phyloP scores from a whole-genome alignment of 2,329 filamentous ascomycete genomes.

The Didymella sp. region DNA sequence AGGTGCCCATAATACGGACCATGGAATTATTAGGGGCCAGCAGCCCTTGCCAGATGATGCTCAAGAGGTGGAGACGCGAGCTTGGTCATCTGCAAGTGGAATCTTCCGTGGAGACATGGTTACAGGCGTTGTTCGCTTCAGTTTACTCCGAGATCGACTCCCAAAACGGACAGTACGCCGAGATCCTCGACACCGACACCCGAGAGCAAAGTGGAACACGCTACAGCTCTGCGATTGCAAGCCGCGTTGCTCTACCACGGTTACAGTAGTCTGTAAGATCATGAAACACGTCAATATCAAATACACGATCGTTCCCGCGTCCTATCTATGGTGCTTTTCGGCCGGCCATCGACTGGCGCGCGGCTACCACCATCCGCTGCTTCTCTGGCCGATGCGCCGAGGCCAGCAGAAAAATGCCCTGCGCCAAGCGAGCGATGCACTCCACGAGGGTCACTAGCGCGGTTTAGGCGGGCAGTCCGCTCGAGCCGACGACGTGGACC shows the following conservation, averaged over 20 bases:
- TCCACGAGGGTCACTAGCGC: slow-evolving; percentile 9
- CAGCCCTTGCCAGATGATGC: slow-evolving; percentile 14
- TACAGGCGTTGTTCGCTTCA: slow-evolving; percentile 16
- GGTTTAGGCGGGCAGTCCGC: slow-evolving; percentile 18
- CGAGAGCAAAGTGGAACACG: slow-evolving; percentile 9
- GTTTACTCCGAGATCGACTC: slow-evolving; percentile 23
- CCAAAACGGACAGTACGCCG: slow-evolving; percentile 17
- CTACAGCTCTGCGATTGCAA: slow-evolving; percentile 12
- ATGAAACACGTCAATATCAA: slow-evolving; percentile 23
- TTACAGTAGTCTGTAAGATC: slow-evolving; percentile 16
- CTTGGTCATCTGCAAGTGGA: slow-evolving; percentile 14
- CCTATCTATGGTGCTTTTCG: slow-evolving; percentile 4
- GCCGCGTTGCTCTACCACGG: slow-evolving; percentile 11
- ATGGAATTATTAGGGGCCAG: slow-evolving; percentile 13
- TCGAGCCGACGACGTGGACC: slow-evolving; percentile 21
- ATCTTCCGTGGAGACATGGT: slow-evolving; percentile 13
- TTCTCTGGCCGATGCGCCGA: slow-evolving; percentile 12
- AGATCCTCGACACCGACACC: slow-evolving; percentile 17
- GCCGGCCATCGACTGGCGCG: slow-evolving; percentile 1
- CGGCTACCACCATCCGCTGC: slow-evolving; percentile 4
- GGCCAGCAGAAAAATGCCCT: slow-evolving; percentile 20
- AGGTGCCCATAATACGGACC: slow-evolving; percentile 17
- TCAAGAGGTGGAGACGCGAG: slow-evolving; percentile 21
- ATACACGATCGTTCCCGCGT: slow-evolving; percentile 10
- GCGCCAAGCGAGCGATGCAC: slow-evolving; percentile 16